Evolutionary conservation across 306 rosid genomes (phyloP).

Genomic region (Hippophae gyantsensis): DNA sequence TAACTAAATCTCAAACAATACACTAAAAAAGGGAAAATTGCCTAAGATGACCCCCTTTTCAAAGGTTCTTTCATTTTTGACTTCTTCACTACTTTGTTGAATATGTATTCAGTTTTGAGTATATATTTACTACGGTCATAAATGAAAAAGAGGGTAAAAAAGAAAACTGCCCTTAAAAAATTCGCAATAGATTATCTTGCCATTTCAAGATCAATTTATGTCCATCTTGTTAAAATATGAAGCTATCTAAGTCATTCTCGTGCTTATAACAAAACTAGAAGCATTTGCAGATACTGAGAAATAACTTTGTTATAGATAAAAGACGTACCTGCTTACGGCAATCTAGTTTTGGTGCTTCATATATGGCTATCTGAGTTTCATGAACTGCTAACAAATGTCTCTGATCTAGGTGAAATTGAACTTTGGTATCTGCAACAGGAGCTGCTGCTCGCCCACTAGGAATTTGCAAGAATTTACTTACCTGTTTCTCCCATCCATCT

Average conservation of each 20-base stretch:
- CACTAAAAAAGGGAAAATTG: no score
- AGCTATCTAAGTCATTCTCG: no score
- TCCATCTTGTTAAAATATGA: neutral
- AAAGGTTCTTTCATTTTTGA: no score
- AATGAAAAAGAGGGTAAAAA: no score
- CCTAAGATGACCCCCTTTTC: no score
- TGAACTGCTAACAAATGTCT: slow-evolving; percentile 80
- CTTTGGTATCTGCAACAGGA: slow-evolving; percentile 80
- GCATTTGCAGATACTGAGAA: neutral
- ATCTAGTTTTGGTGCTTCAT: slow-evolving; percentile 81
- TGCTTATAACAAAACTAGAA: neutral
- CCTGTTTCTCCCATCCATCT: slow-evolving; percentile 92
- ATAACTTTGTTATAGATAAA: neutral
- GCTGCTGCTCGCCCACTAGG: slow-evolving; percentile 62
- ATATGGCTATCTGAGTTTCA: slow-evolving; percentile 93
- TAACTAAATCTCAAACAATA: neutral
- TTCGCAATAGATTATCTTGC: neutral
- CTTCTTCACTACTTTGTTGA: no score
- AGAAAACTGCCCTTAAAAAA: neutral
- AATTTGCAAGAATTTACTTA: slow-evolving; percentile 60
- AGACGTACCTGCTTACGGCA: slow-evolving; percentile 77
- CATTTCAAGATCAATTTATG: neutral
- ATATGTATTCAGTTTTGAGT: no score
- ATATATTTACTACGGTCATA: no score
- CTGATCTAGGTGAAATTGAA: slow-evolving; percentile 92